Evolutionary conservation across 257 asterid genomes (phyloP), one percentile per base, ranked within the genome.

Genomic region (Solanum paucissectum): DNA sequence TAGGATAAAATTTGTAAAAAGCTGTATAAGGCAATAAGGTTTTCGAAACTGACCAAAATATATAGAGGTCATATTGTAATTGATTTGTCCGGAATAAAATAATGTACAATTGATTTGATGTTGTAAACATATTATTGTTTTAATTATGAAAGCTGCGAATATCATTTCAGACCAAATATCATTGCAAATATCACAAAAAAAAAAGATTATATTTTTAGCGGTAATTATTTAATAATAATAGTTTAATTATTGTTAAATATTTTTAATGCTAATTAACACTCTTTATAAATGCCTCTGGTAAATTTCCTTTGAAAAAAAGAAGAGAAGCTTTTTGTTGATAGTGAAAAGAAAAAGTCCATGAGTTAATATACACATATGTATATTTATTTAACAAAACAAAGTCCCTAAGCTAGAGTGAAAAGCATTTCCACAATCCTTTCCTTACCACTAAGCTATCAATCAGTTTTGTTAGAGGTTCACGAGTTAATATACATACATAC

Each of bases 201-300:
- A 52, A 52, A 9, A 5, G 58, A 49, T 5, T 5, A 49, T 5
- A 2, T 16, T 16, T 52, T 6, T 2, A 52, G 0, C 62, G 1
- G 7, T 16, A 52, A 16, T 16, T 5, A 16, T 14, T 49, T 5
- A 49, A 49, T 5, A 49, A 49, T 49, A 49, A 14, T 5, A 49
- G 0, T 6, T 14, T 49, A 14, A 49, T 0, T 49, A 0, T 14
- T 49, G 0, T 49, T 49, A 14, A 49, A 49, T 49, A 49, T 49
- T 2, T 49, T 49, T 14, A 49, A 14, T 0, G 2, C 0, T 49
- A 49, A 49, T 14, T 49, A 49, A 49, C 0, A 2, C 0, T 0
- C 20, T 49, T 49, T 49, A 49, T 49, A 49, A 49, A 14, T 14
- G 0, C 0, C 3, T 0, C 1, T 49, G 0, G 3, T 5, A 49